These are phyloP conservation scores for Articulospora tetracladia DNA, from an alignment of 495 filamentous ascomycete genomes.

Conservation along the genomic window DNA sequence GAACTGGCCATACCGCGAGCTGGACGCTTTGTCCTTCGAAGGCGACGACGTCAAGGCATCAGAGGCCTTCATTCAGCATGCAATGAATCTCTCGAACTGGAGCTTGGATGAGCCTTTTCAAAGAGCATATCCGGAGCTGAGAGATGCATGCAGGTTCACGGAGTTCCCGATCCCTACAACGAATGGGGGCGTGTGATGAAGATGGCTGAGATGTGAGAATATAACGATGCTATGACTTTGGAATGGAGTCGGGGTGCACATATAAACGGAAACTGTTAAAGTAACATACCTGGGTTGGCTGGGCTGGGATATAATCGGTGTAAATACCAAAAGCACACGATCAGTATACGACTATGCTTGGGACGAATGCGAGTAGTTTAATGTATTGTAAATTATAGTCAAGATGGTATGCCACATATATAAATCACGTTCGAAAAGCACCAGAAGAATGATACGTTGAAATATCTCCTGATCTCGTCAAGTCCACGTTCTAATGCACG, in stretches of 20 bases:
- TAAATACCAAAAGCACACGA: neutral
- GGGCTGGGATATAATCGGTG: neutral
- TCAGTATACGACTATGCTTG: too few relatives aligned
- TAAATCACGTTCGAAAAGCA: too few relatives aligned
- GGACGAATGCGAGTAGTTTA: too few relatives aligned
- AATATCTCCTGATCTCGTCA: too few relatives aligned
- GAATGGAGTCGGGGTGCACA: neutral
- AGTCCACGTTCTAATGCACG: too few relatives aligned
- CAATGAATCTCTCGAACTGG: constrained; percentile 13
- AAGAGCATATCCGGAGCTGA: constrained; percentile 18
- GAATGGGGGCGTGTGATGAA: neutral
- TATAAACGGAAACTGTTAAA: neutral
- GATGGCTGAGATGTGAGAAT: too few relatives aligned
- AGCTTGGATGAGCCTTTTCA: constrained; percentile 21
- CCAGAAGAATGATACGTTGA: too few relatives aligned
- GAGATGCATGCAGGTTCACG: constrained; percentile 13
- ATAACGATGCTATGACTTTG: neutral
- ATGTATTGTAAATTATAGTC: too few relatives aligned
- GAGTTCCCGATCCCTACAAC: neutral
- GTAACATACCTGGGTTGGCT: neutral
- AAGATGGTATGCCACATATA: too few relatives aligned
- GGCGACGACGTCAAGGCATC: constrained; percentile 8
- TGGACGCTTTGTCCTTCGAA: constrained; percentile 9
- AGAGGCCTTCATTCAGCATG: constrained; percentile 7
- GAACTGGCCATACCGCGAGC: constrained; percentile 18